Evolutionary conservation across 148 eudicot species (phyloP).

Genomic region (Persicaria tinctoria): DNA sequence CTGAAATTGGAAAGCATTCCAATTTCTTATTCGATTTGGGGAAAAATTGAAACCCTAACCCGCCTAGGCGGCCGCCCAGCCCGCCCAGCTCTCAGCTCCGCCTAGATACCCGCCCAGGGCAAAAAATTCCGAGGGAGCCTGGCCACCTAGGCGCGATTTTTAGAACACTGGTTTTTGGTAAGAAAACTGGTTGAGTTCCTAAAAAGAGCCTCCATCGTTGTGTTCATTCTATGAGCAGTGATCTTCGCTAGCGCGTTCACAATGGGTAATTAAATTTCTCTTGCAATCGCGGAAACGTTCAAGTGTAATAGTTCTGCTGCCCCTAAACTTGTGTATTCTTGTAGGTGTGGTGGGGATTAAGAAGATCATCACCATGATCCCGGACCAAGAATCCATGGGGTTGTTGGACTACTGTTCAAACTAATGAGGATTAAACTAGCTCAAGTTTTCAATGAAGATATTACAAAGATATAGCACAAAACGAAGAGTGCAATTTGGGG

Average conservation of each 20-base stretch:
- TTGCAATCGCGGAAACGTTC: background rate
- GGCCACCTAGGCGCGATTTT: too few species aligned
- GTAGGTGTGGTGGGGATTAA: slow-evolving; percentile 74
- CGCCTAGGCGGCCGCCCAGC: too few species aligned
- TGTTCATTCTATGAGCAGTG: slow-evolving; percentile 79
- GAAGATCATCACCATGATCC: slow-evolving; percentile 57
- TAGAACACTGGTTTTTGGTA: too few species aligned
- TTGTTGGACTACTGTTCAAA: slow-evolving; percentile 72
- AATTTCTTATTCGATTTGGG: too few species aligned
- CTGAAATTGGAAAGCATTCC: too few species aligned
- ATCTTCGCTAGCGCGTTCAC: slow-evolving; percentile 86
- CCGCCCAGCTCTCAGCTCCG: too few species aligned
- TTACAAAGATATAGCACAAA: too few species aligned
- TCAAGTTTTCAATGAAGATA: too few species aligned
- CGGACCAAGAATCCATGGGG: slow-evolving; percentile 73
- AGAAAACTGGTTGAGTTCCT: slow-evolving; percentile 63
- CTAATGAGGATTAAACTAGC: slow-evolving; percentile 22
- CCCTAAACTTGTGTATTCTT: background rate
- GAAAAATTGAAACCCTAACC: too few species aligned
- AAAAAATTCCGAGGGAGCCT: too few species aligned
- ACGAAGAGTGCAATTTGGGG: too few species aligned
- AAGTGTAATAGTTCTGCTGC: background rate
- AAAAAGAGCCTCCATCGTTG: slow-evolving; percentile 73
- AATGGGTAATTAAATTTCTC: slow-evolving; percentile 54
- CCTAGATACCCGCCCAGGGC: too few species aligned